Evolutionary conservation across 352 stramenopile genomes (phyloP).

Genomic region (Globisporangium orthogonon): DNA sequence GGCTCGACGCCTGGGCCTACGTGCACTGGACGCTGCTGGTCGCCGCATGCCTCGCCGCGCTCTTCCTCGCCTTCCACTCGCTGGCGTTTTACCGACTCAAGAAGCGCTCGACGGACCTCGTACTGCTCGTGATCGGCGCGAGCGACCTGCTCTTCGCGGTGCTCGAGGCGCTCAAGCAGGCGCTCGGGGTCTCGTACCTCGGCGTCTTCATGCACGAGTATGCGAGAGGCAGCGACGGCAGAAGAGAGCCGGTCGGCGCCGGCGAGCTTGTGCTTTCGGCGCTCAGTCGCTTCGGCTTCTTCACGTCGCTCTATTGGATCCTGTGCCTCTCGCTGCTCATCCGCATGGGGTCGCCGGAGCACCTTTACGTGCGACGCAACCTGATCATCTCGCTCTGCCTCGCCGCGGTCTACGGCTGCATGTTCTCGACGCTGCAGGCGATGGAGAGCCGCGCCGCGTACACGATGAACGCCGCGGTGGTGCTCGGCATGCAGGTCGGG

Average conservation of each 20-base stretch:
- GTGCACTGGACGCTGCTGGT: conserved; percentile 49
- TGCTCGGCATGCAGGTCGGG: conserved; percentile 39
- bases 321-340: conserved; percentile 65
- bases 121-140: conserved; percentile 59
- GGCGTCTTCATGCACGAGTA: conserved; percentile 20
- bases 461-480: conserved; percentile 31
- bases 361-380: conserved; percentile 40
- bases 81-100: conserved; percentile 53
- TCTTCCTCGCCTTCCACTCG: conserved; percentile 61
- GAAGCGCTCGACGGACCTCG: conserved; percentile 57
- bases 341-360: conserved; percentile 46
- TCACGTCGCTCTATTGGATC: conserved; percentile 76
- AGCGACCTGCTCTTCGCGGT: conserved; percentile 45
- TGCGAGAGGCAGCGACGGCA: neutral
- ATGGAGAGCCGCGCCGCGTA: conserved; percentile 25
- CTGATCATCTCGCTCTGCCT: conserved; percentile 40
- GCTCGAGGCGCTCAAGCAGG: conserved; percentile 44
- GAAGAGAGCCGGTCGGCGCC: conserved; percentile 9
- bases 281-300: conserved; percentile 55
- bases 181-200: conserved; percentile 36
- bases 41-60: conserved; percentile 22
- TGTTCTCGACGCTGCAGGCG: conserved; percentile 32
- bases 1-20: conserved; percentile 34
- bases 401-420: conserved; percentile 44
- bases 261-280: conserved; percentile 26